Evolutionary conservation across 176 grass and related monocot genomes (phyloP), one percentile per base, ranked within the genome.

Genomic region (Oryza meyeriana): DNA sequence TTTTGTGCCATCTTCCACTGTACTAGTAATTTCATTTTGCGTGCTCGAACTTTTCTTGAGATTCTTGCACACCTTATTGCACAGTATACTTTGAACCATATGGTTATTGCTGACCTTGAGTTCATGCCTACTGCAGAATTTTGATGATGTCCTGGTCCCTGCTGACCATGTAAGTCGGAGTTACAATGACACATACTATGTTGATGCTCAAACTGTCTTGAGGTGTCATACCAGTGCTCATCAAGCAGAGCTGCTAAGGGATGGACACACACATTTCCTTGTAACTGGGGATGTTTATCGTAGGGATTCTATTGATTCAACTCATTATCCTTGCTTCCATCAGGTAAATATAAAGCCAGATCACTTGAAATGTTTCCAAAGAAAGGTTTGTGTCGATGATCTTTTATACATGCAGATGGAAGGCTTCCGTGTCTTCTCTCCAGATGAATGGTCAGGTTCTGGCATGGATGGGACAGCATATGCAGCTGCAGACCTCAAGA

Each of bases 261-360:
- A 91, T 83, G 96, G 96, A 24, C 93, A 91, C 81, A 91, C 84
- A 71, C 90, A 93, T 66, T 95, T 98, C 79, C 96, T 98, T 89
- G 96, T 98, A 61, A 98, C 85, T 33, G 96, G 93, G 10, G 96
- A 98, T 87, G 96, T 98, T 71, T 98, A 98, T 76, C 96, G 96
- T 68, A 93, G 96, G 69, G 96, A 98, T 78, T 91, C 93, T 31
- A 98, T 98, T 80, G 96, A 98, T 79, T 85, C 90, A 74, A 98
- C 96, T 80, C 96, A 98, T 72, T 98, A 98, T 88, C 96, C 96
- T 61, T 90, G 95, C 39, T 98, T 98, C 87, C 96, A 98, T 91
- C 90, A 92, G 93, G 92, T 90, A 76, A 55, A 41, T 61, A 8
- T 67, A 59, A 58, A 72, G 4, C 48, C 34, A 73, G 10, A 47